Base-by-base conservation (phyloP, 2,329 filamentous ascomycete genomes). In the Diaporthe sp. region DNA sequence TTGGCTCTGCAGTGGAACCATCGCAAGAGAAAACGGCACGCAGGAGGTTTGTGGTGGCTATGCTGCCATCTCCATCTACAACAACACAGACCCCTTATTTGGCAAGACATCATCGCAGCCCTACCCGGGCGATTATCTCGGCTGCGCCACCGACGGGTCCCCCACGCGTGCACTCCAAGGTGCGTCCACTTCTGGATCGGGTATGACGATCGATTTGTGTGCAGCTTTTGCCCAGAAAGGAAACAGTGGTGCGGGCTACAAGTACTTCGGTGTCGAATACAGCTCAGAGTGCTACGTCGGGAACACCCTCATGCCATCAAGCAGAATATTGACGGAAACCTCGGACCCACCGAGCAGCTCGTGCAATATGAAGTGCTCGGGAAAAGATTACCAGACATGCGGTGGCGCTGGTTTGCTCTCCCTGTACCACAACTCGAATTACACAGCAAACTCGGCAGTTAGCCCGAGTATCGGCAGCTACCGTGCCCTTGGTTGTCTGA, bases 291-390 rank as follows among this genome's bases (percentile, higher is more conserved):
- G 63, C 20, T 67, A 49, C 44, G 63, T 25, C 37, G 63, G 63
- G 7, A 67, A 67, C 28, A 51, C 44, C 4, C 63, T 67, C 63
- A 67, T 67, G 63, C 42, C 44, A 20, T 49, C 63, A 2, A 31
- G 44, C 63, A 51, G 15, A 6, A 49, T 67, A 67, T n/a, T 67
- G 42, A 49, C 44, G 13, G 42, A 37, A 55, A 39, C 34, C 34
- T 15, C 76, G 74, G 1, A 25, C 74, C 15, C 51, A 49, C n/a
- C 17, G 47, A 55, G 58, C 78, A 17, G 51, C 31, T n/a, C 71
- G 5, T 79, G 78, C 51, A 67, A 75, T 31, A 78, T 77, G 75
- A 49, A 71, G 13, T 79, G 78, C 72, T 72, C 73, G 57, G 78
- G 78, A 13, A 72, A 78, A 49, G 65, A 63, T 20, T 73, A 63